Percentiles rank a stretch among this genome's conserved stretches.
Evolutionary conservation across 257 asterid species (phyloP).

Genomic region (Fraxinus cuspidata): DNA sequence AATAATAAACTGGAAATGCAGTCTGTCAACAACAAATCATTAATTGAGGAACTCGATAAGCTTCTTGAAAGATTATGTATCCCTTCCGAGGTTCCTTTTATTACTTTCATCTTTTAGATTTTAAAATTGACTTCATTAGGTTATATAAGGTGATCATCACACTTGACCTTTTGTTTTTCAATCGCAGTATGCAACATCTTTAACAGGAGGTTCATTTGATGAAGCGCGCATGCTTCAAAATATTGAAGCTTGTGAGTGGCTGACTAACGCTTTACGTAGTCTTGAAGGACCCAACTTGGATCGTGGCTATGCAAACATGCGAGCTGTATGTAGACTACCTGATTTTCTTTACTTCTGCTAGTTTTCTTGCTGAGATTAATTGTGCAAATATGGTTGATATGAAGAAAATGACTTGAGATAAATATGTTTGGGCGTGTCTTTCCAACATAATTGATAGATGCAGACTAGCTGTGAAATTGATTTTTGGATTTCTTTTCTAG

Average conservation of each 20-base stretch:
- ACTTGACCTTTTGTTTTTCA: conserved; percentile 9
- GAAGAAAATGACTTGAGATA: conserved; percentile 14
- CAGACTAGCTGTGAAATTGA: conserved; percentile 19
- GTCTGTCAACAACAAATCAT: conserved; percentile 81
- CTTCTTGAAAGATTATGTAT: conserved; percentile 79
- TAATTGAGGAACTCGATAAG: conserved; percentile 92
- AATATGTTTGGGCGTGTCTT: neutral
- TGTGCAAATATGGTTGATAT: conserved; percentile 1
- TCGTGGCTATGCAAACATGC: conserved; percentile 62
- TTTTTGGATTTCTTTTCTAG: conserved; percentile 15
- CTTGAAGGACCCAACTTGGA: conserved; percentile 88
- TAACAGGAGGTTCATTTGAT: conserved; percentile 85
- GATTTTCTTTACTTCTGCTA: conserved; percentile 14
- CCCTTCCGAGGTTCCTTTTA: conserved; percentile 75
- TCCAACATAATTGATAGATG: conserved; percentile 1
- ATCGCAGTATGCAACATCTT: conserved; percentile 71
- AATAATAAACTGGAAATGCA: conserved; percentile 99
- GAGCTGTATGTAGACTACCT: conserved; percentile 65
- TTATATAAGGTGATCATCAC: neutral
- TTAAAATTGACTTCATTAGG: neutral
- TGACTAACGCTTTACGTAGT: conserved; percentile 60
- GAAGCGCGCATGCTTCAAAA: conserved; percentile 88
- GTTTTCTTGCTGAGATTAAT: conserved; percentile 2
- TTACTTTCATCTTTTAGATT: neutral
- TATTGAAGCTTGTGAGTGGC: conserved; percentile 97